Base-by-base conservation (phyloP, 2,329 filamentous ascomycete genomes). In the Cryphonectria japonica region DNA sequence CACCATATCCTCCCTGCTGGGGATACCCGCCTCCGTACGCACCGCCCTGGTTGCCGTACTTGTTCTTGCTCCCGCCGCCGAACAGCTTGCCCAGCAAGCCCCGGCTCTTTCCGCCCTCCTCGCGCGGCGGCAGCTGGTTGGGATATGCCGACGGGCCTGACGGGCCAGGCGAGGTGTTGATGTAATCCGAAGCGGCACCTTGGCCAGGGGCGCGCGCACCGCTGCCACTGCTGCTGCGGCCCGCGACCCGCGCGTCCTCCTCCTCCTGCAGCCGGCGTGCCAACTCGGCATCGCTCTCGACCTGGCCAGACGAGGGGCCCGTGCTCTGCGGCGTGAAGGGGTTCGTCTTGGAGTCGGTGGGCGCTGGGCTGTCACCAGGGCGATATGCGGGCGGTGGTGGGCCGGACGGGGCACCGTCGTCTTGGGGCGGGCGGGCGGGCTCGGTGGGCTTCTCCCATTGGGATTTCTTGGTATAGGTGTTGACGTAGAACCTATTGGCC, bases 361-460 rank as follows among this genome's bases (percentile, higher is more conserved):
- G 84, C 75, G 74, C 85, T 34, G 85, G 82, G 16, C 84, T 79
- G 37, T 84, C 76, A 57, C 85, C 82, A 14, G 86, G 83, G 6
- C 86, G 83, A 32, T 34, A 46, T 81, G 95, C 94, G 73, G 87
- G 86, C 0, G 92, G 92, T 16, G 93, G 93, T 3, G 91, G 86
- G 52, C 89, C 92, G 6, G 85, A 80, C 16, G 91, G 83, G 8
- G 79, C 78, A 62, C 75, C 78, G 68, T 78, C 76, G 39, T 78
- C 80, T 39, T 22, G 87, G 85, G 74, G 88, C 3, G 74, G 75
- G 2, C 66, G 87, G 67, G 89, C 89, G 60, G 92, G 91, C 68
- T 86, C 86, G 52, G 90, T 93, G 26, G 94, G 94, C 75, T 89
- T 91, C 5, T 97, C 92, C 95, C 95, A 98, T 86, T 95, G 92